A percentile compares a stretch with the other conserved stretches of the same genome.
These are phyloP conservation scores for Balansia obtecta DNA, from an alignment of 2,329 filamentous ascomycete species.

Conservation along the genomic window DNA sequence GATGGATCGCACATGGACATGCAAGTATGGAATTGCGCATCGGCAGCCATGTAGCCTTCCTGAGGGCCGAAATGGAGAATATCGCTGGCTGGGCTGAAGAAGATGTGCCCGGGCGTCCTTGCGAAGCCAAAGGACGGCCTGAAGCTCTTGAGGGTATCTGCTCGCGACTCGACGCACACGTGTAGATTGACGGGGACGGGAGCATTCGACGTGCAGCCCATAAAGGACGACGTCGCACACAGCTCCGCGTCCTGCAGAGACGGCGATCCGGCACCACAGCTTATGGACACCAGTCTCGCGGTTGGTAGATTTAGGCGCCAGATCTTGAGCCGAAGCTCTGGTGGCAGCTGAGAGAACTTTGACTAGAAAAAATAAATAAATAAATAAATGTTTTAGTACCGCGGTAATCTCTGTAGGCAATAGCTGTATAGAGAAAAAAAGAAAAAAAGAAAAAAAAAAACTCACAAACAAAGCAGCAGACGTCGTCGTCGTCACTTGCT, in stretches of 20 bases:
- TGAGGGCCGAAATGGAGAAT: conserved; percentile 36
- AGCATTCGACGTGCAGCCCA: conserved; percentile 29
- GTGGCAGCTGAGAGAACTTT: conserved; percentile 29
- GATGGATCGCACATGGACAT: conserved; percentile 28
- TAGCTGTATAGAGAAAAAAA: not conserved
- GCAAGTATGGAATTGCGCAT: conserved; percentile 31
- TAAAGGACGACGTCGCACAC: conserved; percentile 9
- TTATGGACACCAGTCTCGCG: conserved; percentile 30
- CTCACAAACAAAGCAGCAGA: conserved; percentile 7
- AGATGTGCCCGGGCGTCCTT: conserved; percentile 26
- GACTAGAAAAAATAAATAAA: conserved; percentile 18
- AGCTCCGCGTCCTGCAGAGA: conserved; percentile 9
- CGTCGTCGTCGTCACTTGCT: not conserved
- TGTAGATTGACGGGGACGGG: conserved; percentile 32
- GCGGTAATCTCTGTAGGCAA: not conserved
- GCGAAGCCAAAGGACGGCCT: conserved; percentile 28
- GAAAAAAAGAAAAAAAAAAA: not conserved
- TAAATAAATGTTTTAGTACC: not conserved
- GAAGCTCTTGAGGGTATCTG: conserved; percentile 30
- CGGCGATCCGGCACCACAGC: conserved; percentile 22
- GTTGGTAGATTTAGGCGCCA: conserved; percentile 32
- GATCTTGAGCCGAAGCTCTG: conserved; percentile 34
- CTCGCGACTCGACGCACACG: conserved; percentile 32
- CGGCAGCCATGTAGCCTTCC: conserved; percentile 31
- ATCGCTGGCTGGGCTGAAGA: conserved; percentile 29